A percentile compares a stretch with the other conserved stretches of the same genome.
Evolutionary conservation across 140 eudicot species (phyloP).

Genomic region (Bidens hawaiensis): DNA sequence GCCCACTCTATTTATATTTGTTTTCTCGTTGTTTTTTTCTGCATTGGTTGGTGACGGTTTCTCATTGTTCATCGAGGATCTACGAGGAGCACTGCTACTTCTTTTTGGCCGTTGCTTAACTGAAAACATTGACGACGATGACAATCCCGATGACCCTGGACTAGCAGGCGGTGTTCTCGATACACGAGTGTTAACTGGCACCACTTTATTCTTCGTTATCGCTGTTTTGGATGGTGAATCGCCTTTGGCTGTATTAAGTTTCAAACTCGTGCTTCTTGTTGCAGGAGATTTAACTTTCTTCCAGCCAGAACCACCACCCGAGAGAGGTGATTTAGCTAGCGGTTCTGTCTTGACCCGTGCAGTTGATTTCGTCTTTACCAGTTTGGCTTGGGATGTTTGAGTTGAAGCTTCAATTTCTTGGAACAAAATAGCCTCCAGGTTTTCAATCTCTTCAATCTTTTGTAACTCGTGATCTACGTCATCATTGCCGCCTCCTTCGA

Average conservation of each 20-base stretch:
- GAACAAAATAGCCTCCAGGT: slow-evolving; percentile 64
- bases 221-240: slow-evolving; percentile 24
- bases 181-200: neutral
- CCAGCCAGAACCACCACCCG: neutral
- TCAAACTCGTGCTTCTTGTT: slow-evolving; percentile 3
- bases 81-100: slow-evolving; percentile 19
- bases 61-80: slow-evolving; percentile 9
- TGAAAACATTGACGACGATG: neutral
- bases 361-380: neutral
- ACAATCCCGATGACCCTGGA: slow-evolving; percentile 26
- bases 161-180: slow-evolving; percentile 23
- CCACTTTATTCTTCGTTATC: slow-evolving; percentile 8
- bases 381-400: slow-evolving; percentile 26
- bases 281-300: neutral
- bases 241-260: slow-evolving; percentile 8
- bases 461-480: slow-evolving; percentile 35
- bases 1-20: too few species aligned
- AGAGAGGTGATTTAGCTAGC: slow-evolving; percentile 10
- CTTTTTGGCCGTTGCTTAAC: slow-evolving; percentile 14
- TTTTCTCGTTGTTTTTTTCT: too few species aligned
- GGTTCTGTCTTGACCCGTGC: neutral
- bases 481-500: slow-evolving; percentile 47
- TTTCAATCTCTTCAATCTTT: slow-evolving; percentile 46
- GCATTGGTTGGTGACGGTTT: neutral
- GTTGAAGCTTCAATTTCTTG: slow-evolving; percentile 74